phyloP scores from a whole-genome alignment of 352 stramenopile genomes.

The Peronosclerospora sorghi region DNA sequence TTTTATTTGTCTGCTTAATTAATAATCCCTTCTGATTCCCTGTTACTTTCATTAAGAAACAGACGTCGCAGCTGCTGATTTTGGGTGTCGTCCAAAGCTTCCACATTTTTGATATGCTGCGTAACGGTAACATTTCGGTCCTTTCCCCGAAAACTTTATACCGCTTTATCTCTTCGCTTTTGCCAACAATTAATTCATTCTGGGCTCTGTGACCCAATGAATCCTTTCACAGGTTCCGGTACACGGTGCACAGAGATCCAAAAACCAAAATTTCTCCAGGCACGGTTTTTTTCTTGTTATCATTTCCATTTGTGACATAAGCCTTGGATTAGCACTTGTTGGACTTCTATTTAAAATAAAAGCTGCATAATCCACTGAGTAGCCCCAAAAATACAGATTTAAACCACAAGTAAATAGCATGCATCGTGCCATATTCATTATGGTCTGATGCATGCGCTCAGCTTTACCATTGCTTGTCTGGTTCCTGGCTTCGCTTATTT shows the following conservation, averaged over 20 bases:
- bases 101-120: not conserved
- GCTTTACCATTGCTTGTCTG: conserved; percentile 23
- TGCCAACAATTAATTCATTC: not conserved
- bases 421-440: conserved; percentile 21
- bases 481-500: conserved; percentile 17
- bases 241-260: conserved; percentile 3
- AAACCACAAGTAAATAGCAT: conserved; percentile 18
- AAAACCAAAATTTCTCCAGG: conserved; percentile 8
- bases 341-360: conserved; percentile 22
- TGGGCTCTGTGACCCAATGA: not conserved
- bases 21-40: too few species aligned
- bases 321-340: conserved; percentile 7
- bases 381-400: conserved; percentile 12
- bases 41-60: too few species aligned
- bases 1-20: too few species aligned
- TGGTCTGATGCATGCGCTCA: conserved; percentile 4
- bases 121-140: not conserved
- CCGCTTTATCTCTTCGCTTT: not conserved
- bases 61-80: not conserved
- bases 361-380: conserved; percentile 14
- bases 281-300: not conserved
- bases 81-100: not conserved
- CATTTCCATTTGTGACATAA: conserved; percentile 1
- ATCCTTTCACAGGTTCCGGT: conserved; percentile 1
- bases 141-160: not conserved